These are phyloP conservation scores for Cladosporium cucumerinum DNA, from an alignment of 2,329 filamentous ascomycete genomes.

Conservation along the genomic window DNA sequence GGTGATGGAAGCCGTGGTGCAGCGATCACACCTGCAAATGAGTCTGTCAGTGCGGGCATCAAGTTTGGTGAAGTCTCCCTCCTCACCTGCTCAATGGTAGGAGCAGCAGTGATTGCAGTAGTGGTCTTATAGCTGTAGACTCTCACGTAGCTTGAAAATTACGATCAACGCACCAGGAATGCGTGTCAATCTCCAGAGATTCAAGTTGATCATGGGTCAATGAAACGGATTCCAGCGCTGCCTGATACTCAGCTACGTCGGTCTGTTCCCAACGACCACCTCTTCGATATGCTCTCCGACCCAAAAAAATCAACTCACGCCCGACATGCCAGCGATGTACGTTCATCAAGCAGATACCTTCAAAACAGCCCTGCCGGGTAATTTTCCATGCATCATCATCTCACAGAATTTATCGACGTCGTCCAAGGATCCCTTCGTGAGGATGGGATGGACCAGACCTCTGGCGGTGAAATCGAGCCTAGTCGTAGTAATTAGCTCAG, in stretches of 20 bases:
- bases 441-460: constrained; percentile 40
- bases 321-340: background rate
- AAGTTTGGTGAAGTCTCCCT: background rate
- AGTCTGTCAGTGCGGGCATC: background rate
- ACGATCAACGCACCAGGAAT: background rate
- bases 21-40: background rate
- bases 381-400: constrained; percentile 39
- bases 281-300: background rate
- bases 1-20: background rate
- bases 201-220: background rate
- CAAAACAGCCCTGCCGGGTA: constrained; percentile 42
- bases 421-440: constrained; percentile 38
- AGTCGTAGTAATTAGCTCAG: background rate
- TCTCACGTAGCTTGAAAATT: background rate
- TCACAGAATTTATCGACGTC: constrained; percentile 41
- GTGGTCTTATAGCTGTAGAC: background rate
- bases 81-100: background rate
- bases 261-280: background rate
- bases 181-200: background rate
- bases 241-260: background rate
- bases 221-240: background rate
- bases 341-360: constrained; percentile 33
- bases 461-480: constrained; percentile 41
- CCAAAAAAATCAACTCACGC: background rate
- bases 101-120: background rate